Percentiles rank a stretch among this genome's conserved stretches.
Evolutionary conservation across 139 green algal genomes (phyloP).

Genomic region (Picochlorum sp.): DNA sequence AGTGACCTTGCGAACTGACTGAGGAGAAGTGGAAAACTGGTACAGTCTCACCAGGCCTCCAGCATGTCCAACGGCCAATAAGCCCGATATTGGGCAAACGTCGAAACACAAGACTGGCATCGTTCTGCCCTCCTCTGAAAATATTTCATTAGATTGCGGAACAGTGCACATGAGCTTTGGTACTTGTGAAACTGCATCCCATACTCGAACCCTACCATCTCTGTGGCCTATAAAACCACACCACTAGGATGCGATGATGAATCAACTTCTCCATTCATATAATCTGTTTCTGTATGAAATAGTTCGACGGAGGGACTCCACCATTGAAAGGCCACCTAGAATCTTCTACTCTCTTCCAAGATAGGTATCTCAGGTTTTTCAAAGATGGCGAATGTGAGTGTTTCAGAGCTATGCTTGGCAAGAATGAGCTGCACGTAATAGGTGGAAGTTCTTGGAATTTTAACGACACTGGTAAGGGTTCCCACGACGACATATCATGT

Average conservation of each 20-base stretch:
- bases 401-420: neutral
- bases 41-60: slow-evolving; percentile 38
- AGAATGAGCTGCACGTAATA: slow-evolving; percentile 19
- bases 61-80: slow-evolving; percentile 34
- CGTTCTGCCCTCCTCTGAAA: slow-evolving; percentile 19
- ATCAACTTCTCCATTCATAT: neutral
- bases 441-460: slow-evolving; percentile 44
- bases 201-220: slow-evolving; percentile 42
- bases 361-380: neutral
- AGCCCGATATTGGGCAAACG: slow-evolving; percentile 27
- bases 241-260: slow-evolving; percentile 16
- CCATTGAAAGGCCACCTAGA: slow-evolving; percentile 26
- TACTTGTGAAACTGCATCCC: slow-evolving; percentile 30
- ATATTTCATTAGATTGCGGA: slow-evolving; percentile 18
- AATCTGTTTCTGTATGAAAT: neutral
- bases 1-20: slow-evolving; percentile 22
- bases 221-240: slow-evolving; percentile 36
- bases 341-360: neutral
- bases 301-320: slow-evolving; percentile 6
- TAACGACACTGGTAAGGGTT: slow-evolving; percentile 41
- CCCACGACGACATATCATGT: slow-evolving; percentile 38
- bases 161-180: slow-evolving; percentile 29
- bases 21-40: slow-evolving; percentile 27
- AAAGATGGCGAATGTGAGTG: neutral
- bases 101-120: slow-evolving; percentile 29